Conservation (phyloP, 148 eudicot species). For the Selenicereus undatus region DNA sequence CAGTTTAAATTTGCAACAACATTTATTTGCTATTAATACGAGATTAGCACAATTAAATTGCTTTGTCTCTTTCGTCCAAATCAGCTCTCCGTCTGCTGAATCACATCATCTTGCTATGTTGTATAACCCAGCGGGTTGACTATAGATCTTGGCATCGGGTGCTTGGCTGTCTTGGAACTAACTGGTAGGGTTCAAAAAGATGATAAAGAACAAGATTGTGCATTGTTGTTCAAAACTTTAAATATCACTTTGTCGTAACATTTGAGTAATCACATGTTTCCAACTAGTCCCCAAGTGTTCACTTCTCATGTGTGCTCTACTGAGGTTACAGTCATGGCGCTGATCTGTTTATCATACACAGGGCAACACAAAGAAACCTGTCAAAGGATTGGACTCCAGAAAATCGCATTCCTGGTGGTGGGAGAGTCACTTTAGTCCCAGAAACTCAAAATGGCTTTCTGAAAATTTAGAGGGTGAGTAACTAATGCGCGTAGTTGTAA, state of each 20-base stretch:
- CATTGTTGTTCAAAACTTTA: background rate
- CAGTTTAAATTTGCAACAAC: background rate
- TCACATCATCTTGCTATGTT: background rate
- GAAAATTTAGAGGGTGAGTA: constrained; percentile 74
- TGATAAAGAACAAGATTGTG: too few species aligned
- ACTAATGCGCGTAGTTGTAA: constrained; percentile 7
- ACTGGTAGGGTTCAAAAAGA: background rate
- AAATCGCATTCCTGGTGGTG: constrained; percentile 81
- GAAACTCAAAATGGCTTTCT: constrained; percentile 74
- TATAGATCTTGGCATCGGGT: background rate
- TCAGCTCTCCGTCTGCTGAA: background rate
- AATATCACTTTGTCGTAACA: background rate
- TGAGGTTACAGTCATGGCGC: background rate
- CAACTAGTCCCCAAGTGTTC: background rate
- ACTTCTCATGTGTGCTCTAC: too few species aligned
- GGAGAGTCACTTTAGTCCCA: constrained; percentile 78
- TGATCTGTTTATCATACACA: constrained; percentile 13
- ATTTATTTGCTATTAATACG: background rate
- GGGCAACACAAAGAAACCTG: constrained; percentile 23
- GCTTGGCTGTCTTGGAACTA: background rate
- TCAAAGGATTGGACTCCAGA: constrained; percentile 28
- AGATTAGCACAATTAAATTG: background rate
- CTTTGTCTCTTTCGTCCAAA: background rate
- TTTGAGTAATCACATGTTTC: background rate
- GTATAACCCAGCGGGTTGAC: background rate